These are phyloP conservation scores for Vanderwaltozyma yarrowii DNA, from an alignment of 805 yeast genomes.

Conservation along the genomic window DNA sequence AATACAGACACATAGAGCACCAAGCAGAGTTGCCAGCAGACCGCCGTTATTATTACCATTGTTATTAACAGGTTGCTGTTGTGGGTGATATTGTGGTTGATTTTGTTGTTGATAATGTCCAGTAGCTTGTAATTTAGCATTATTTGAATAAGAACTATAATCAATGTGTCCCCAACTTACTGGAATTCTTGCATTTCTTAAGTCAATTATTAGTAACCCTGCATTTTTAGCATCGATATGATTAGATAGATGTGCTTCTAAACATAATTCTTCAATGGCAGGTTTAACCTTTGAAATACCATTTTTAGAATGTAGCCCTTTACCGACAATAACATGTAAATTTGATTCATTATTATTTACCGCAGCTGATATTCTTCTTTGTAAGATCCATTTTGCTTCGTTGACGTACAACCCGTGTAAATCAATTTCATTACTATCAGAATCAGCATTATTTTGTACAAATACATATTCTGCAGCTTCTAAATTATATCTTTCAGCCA, in stretches of 20 bases:
- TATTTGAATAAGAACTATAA: slow-evolving; percentile 1
- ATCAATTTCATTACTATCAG: slow-evolving; percentile 80
- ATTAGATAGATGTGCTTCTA: slow-evolving; percentile 49
- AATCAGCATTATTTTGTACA: slow-evolving; percentile 77
- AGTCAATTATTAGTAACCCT: slow-evolving; percentile 71
- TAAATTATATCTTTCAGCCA: slow-evolving; percentile 61
- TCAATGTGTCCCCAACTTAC: slow-evolving; percentile 21
- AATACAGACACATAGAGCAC: slow-evolving; percentile 29
- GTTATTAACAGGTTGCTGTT: slow-evolving; percentile 12
- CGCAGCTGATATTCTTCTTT: slow-evolving; percentile 61
- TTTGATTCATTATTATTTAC: slow-evolving; percentile 46
- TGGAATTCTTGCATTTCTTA: slow-evolving; percentile 40
- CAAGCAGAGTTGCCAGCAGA: slow-evolving; percentile 20
- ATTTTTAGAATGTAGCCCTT: slow-evolving; percentile 73
- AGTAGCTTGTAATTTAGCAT: slow-evolving; percentile 1
- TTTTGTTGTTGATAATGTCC: slow-evolving; percentile 9
- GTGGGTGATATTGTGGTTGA: slow-evolving; percentile 24
- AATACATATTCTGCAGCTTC: slow-evolving; percentile 89
- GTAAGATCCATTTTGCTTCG: slow-evolving; percentile 75
- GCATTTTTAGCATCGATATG: slow-evolving; percentile 60
- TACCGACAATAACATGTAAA: slow-evolving; percentile 82
- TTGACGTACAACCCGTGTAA: slow-evolving; percentile 84
- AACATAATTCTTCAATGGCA: slow-evolving; percentile 71
- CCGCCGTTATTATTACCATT: slow-evolving; percentile 9
- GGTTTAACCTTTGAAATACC: slow-evolving; percentile 86